Base-by-base conservation (phyloP, 306 rosid species). In the Sicyos baderoa region DNA sequence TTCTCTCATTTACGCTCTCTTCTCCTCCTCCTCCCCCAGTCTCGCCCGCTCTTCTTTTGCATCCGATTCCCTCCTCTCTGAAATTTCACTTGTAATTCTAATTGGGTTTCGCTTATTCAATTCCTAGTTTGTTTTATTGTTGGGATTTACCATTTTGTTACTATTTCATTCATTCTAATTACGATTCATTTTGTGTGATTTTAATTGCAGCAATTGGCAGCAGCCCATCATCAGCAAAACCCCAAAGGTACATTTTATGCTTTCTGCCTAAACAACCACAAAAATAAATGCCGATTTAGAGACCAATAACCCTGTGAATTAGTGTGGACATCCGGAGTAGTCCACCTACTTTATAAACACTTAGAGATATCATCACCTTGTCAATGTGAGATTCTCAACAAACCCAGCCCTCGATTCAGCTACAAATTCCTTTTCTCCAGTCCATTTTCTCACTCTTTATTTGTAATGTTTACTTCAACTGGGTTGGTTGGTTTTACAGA, bases 11-110 rank as follows among this genome's bases (percentile, higher is more conserved):
- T 83, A 83, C 85, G 82, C 91, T 2, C 89, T 87, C 61, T 95
- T 63, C 81, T 93, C 70, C 22, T 89, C 98, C 18, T 88, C 95
- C 55, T 93, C 93, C 3, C 95, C 97, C 5, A 86, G 95, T 75
- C 97, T 86, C 6, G 98, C 88, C 58, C 97, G 95, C 17, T 88
- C 95, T 68, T 93, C 98, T 15, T 89, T 86, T 54, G 92, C 96
- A 18, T 91, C 97, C 23, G 95, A 89, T 76, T 89, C 97, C 8
- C 19, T 84, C 56, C 74, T 79, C 78, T 92, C 97, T 44, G 91
- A 93, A 78, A 76, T 88, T 86, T 84, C 98, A 3, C 85, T 79
- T 77, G 98, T 86, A 80, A 58, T 44, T 32, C 48, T 37, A 17
- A 37, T 37, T 49, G 50, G 48, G n/a, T 37, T 35, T 35, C 37